A percentile compares a stretch with the other conserved stretches of the same genome.
phyloP scores from a whole-genome alignment of 164 flowering plant genomes.

The Chimonanthus salicifolius region DNA sequence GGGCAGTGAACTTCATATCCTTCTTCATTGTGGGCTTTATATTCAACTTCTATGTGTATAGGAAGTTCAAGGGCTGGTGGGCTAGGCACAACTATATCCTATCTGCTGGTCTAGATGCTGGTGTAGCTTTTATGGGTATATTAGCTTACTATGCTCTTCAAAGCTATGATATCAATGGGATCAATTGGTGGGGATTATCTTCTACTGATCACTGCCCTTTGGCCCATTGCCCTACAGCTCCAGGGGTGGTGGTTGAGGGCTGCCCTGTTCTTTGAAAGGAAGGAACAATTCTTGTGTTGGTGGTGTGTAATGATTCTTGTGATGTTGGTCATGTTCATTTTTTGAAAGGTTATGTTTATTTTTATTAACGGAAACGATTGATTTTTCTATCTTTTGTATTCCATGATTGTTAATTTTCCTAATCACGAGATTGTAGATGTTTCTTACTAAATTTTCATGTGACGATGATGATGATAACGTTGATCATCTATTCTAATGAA shows the following conservation, averaged over 20 bases:
- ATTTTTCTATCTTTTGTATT: not conserved
- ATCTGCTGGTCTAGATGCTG: constrained; percentile 56
- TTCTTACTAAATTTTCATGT: not conserved
- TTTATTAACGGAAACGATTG: not conserved
- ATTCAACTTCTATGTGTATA: constrained; percentile 41
- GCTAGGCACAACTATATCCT: constrained; percentile 30
- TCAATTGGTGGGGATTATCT: constrained; percentile 57
- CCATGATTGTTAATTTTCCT: not conserved
- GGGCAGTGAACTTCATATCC: constrained; percentile 35
- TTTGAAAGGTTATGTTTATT: not conserved
- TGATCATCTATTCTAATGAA: not conserved
- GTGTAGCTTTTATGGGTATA: constrained; percentile 51
- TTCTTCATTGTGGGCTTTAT: constrained; percentile 44
- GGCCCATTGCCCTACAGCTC: constrained; percentile 63
- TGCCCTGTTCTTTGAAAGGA: constrained; percentile 37
- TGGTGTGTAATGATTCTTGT: not conserved
- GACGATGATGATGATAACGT: not conserved
- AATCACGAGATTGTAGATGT: not conserved
- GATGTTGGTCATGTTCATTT: too few species aligned
- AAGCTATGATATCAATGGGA: constrained; percentile 12
- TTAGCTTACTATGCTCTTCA: constrained; percentile 1
- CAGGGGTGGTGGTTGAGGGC: constrained; percentile 47
- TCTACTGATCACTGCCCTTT: constrained; percentile 49
- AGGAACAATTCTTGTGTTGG: not conserved
- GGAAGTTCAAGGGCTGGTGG: constrained; percentile 18